Evolutionary conservation across 352 stramenopile species (phyloP).

Genomic region (Pythium aristosporum): DNA sequence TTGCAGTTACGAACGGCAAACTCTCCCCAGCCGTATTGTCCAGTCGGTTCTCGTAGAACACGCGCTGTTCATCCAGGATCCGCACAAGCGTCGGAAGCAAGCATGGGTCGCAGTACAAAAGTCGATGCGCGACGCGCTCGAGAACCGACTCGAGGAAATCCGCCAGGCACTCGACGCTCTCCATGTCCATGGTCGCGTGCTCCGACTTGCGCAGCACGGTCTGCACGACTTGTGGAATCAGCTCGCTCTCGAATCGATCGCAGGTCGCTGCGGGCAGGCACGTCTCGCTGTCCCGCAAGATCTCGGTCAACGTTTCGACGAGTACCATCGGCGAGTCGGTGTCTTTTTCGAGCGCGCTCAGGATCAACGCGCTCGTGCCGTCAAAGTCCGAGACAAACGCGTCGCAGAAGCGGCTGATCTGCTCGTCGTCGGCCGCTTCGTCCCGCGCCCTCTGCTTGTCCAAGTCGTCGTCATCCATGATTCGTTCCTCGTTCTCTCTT

Average conservation of each 20-base stretch:
- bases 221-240: constrained; percentile 60
- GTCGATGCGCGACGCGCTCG: constrained; percentile 22
- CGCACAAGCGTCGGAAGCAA: constrained; percentile 47
- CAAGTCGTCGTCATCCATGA: constrained; percentile 9
- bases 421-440: constrained; percentile 9
- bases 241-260: constrained; percentile 48
- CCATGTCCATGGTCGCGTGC: constrained; percentile 28
- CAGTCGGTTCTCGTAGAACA: constrained; percentile 50
- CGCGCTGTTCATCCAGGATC: constrained; percentile 55
- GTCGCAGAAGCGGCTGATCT: constrained; percentile 26
- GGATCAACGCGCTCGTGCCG: constrained; percentile 38
- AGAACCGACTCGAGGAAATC: constrained; percentile 57
- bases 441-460: background rate
- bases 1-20: constrained; percentile 10
- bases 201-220: constrained; percentile 35
- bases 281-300: constrained; percentile 21
- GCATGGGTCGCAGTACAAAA: constrained; percentile 39
- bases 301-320: constrained; percentile 5
- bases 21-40: background rate
- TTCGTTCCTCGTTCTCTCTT: background rate
- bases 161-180: constrained; percentile 34
- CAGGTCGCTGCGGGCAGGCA: constrained; percentile 28
- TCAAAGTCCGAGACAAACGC: constrained; percentile 60
- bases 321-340: constrained; percentile 9
- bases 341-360: constrained; percentile 43